Evolutionary conservation across 106 monocot species (phyloP).

Genomic region (Dactylorhiza incarnata): DNA sequence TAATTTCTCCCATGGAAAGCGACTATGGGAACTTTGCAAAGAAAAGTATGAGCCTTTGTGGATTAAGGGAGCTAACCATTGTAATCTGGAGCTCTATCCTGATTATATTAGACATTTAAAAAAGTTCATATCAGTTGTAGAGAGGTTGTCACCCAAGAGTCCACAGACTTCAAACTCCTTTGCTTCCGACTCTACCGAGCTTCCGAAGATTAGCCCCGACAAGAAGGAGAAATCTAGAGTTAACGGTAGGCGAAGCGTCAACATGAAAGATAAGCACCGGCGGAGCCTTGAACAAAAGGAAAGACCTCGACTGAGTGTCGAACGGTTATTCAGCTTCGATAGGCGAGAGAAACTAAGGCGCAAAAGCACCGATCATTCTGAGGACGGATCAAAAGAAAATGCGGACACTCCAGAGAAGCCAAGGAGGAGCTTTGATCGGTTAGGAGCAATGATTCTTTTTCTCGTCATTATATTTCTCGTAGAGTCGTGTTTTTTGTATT

Average conservation of each 20-base stretch:
- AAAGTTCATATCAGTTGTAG: slow-evolving; percentile 52
- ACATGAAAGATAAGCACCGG: slow-evolving; percentile 29
- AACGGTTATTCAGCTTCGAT: slow-evolving; percentile 36
- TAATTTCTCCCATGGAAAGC: slow-evolving; percentile 65
- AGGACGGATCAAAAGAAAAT: slow-evolving; percentile 38
- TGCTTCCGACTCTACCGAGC: slow-evolving; percentile 21
- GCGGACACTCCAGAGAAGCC: slow-evolving; percentile 56
- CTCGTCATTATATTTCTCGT: not conserved
- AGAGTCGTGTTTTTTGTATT: not conserved
- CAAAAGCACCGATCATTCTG: slow-evolving; percentile 32
- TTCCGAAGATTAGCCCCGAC: slow-evolving; percentile 29
- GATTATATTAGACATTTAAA: slow-evolving; percentile 68
- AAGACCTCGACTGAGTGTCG: slow-evolving; percentile 36
- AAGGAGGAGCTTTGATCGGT: slow-evolving; percentile 91
- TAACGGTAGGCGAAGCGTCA: slow-evolving; percentile 18
- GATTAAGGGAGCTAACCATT: slow-evolving; percentile 65
- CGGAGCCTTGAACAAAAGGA: slow-evolving; percentile 34
- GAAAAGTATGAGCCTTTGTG: slow-evolving; percentile 77
- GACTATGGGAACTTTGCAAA: slow-evolving; percentile 57
- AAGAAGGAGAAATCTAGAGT: slow-evolving; percentile 10
- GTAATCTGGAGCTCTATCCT: slow-evolving; percentile 71
- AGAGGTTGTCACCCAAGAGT: slow-evolving; percentile 28
- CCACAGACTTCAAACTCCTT: slow-evolving; percentile 6
- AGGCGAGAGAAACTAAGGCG: slow-evolving; percentile 47
- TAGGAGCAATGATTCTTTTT: slow-evolving; percentile 6